Evolutionary conservation across 345 rosid genomes (phyloP).

Genomic region (Alliaria petiolata): DNA sequence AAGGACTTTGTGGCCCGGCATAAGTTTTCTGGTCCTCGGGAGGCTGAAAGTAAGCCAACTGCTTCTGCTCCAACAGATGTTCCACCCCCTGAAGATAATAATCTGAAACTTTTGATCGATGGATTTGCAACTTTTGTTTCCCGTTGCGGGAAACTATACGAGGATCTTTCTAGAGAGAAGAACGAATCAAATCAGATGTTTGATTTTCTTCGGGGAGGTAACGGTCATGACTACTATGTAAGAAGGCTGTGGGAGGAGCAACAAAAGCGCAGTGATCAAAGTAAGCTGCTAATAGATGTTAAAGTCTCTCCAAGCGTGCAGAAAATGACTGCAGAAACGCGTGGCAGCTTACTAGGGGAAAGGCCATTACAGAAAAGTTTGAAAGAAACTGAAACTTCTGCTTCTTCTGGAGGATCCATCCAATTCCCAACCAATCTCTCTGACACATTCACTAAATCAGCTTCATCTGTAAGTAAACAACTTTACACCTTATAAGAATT

Average conservation of each 20-base stretch:
- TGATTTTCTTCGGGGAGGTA: constrained; percentile 86
- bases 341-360: constrained; percentile 87
- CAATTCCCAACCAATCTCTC: constrained; percentile 66
- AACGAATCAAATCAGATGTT: constrained; percentile 79
- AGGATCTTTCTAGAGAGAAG: constrained; percentile 95
- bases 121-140: constrained; percentile 94
- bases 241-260: constrained; percentile 90
- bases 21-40: constrained; percentile 60
- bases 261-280: constrained; percentile 57
- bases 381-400: constrained; percentile 40
- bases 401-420: constrained; percentile 46
- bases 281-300: constrained; percentile 47
- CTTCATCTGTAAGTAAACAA: constrained; percentile 56
- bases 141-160: constrained; percentile 88
- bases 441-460: constrained; percentile 80
- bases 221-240: constrained; percentile 72
- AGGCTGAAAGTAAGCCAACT: constrained; percentile 40
- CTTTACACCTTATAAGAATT: not conserved
- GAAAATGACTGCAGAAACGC: constrained; percentile 83
- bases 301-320: constrained; percentile 44
- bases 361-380: constrained; percentile 73
- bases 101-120: constrained; percentile 70
- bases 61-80: constrained; percentile 65
- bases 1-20: constrained; percentile 77
- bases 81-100: constrained; percentile 73